A percentile compares a stretch with the other conserved stretches of the same genome.
These are phyloP conservation scores for Gymnopus androsaceus DNA, from an alignment of 1,284 basidiomycete species.

Conservation along the genomic window DNA sequence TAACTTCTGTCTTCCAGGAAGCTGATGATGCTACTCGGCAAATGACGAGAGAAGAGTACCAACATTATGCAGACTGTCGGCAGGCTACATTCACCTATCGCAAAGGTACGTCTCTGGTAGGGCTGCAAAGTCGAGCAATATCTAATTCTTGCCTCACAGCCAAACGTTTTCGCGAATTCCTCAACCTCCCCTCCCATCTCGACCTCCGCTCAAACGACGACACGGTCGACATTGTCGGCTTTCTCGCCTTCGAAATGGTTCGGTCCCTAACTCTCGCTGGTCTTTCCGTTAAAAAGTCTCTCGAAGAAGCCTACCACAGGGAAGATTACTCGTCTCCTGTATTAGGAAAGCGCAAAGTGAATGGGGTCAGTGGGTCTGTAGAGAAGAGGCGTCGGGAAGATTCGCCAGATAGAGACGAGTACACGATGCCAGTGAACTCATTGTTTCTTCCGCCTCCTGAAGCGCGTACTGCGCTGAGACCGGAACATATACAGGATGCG, in stretches of 20 bases:
- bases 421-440: conserved; percentile 66
- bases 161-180: conserved; percentile 94
- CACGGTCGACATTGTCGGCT: conserved; percentile 95
- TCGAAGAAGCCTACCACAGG: conserved; percentile 72
- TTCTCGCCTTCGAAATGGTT: conserved; percentile 97
- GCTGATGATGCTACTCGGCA: conserved; percentile 93
- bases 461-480: conserved; percentile 73
- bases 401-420: conserved; percentile 59
- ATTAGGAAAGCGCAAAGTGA: conserved; percentile 70
- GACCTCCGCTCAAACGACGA: conserved; percentile 94
- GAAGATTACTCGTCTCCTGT: conserved; percentile 66
- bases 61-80: conserved; percentile 96
- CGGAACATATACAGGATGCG: conserved; percentile 87
- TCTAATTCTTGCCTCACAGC: conserved; percentile 45
- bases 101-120: conserved; percentile 60
- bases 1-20: conserved; percentile 53
- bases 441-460: conserved; percentile 81
- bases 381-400: conserved; percentile 66
- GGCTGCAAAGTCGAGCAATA: not conserved
- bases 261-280: conserved; percentile 88
- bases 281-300: conserved; percentile 76
- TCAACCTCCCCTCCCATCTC: conserved; percentile 87
- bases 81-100: conserved; percentile 97
- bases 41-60: conserved; percentile 97
- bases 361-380: conserved; percentile 42